Conservation (phyloP, 2,329 filamentous ascomycete genomes). For the Whalleya microplaca region DNA sequence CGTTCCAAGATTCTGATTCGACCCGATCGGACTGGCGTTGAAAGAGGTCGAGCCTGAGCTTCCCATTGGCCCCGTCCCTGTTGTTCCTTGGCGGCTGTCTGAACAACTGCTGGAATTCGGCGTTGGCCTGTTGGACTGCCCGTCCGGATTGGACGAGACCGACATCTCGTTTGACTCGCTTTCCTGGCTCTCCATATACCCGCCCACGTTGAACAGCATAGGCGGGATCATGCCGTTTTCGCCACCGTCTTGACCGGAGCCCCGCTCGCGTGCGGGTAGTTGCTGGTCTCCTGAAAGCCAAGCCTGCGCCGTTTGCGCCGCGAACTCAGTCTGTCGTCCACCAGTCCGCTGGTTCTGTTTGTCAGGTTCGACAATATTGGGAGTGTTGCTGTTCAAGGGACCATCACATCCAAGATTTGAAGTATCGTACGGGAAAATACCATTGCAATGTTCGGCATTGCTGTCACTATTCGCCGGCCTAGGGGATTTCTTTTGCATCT, state of each 20-base stretch:
- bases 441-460: constrained; percentile 25
- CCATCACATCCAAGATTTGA: constrained; percentile 39
- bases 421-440: constrained; percentile 50
- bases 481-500: constrained; percentile 12
- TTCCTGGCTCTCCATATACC: constrained; percentile 48
- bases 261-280: constrained; percentile 37
- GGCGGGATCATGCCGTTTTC: constrained; percentile 16
- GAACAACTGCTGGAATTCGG: constrained; percentile 60
- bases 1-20: constrained; percentile 46
- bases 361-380: constrained; percentile 46
- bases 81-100: constrained; percentile 41
- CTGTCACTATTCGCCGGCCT: constrained; percentile 8
- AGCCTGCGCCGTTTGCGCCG: constrained; percentile 20
- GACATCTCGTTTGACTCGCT: constrained; percentile 52
- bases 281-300: constrained; percentile 48
- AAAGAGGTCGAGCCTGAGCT: constrained; percentile 52
- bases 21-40: constrained; percentile 54
- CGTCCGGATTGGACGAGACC: constrained; percentile 52
- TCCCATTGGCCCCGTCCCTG: constrained; percentile 37
- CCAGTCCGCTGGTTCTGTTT: constrained; percentile 19
- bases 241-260: constrained; percentile 15
- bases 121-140: constrained; percentile 58
- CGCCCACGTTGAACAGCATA: constrained; percentile 20
- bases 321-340: constrained; percentile 11
- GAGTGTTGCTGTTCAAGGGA: constrained; percentile 39